These are phyloP conservation scores for Nevesoporus exiguus DNA, from an alignment of 768 basidiomycete species.

Conservation along the genomic window DNA sequence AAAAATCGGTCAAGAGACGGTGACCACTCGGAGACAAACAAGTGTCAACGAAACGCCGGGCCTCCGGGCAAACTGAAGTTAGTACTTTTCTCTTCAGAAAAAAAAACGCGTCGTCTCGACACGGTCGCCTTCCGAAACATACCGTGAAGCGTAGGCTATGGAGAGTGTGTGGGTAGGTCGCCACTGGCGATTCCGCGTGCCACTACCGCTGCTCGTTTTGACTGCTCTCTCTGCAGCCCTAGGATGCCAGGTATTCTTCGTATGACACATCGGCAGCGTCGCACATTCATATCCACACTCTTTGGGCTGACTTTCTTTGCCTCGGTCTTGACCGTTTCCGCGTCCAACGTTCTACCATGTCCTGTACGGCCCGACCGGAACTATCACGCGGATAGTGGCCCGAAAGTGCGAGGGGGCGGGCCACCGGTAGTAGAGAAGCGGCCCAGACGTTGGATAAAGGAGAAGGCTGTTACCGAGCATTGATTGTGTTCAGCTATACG, in stretches of 20 bases:
- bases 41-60: constrained; percentile 11
- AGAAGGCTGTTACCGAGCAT: constrained; percentile 37
- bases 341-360: constrained; percentile 75
- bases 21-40: constrained; percentile 14
- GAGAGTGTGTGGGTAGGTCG: constrained; percentile 22
- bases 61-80: no score
- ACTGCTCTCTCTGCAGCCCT: constrained; percentile 47
- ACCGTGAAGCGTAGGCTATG: constrained; percentile 21
- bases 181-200: no score
- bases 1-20: not conserved
- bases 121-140: not conserved
- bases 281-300: constrained; percentile 71
- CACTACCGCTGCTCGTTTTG: constrained; percentile 29
- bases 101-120: not conserved
- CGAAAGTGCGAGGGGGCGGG: constrained; percentile 23
- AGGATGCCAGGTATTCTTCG: constrained; percentile 64
- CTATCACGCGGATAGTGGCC: constrained; percentile 56
- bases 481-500: constrained; percentile 6
- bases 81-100: no score
- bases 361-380: constrained; percentile 61
- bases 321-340: constrained; percentile 74
- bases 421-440: constrained; percentile 54
- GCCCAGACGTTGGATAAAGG: constrained; percentile 81
- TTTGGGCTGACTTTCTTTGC: constrained; percentile 81
- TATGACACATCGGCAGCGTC: constrained; percentile 54